These are phyloP conservation scores for Cytospora mali DNA, from an alignment of 2,329 filamentous ascomycete genomes.

Conservation along the genomic window DNA sequence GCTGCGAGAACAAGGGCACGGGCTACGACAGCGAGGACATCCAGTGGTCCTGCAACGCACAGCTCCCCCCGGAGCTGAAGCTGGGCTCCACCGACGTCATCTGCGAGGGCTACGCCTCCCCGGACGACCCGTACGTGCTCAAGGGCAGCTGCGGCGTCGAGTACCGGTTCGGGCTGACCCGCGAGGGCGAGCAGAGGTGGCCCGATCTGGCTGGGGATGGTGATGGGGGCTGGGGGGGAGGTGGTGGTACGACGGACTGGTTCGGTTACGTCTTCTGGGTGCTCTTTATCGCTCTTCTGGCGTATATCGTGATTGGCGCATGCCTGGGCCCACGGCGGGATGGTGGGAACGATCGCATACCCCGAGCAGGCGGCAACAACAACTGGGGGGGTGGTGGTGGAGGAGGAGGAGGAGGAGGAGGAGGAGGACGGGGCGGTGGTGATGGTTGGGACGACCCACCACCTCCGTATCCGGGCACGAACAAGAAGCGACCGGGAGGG, in stretches of 20 bases:
- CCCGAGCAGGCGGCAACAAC: conserved; percentile 39
- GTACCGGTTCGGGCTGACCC: conserved; percentile 79
- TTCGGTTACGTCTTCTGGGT: conserved; percentile 58
- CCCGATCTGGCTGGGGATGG: conserved; percentile 53
- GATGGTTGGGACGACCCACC: conserved; percentile 49
- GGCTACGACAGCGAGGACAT: conserved; percentile 81
- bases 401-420: conserved; percentile 43
- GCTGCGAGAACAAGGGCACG: conserved; percentile 82
- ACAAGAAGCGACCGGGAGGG: conserved; percentile 30
- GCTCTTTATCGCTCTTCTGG: conserved; percentile 61
- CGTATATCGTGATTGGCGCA: conserved; percentile 64
- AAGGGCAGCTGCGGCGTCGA: conserved; percentile 93
- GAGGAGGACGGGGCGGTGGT: conserved; percentile 40
- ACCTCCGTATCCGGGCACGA: conserved; percentile 54
- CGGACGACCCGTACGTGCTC: conserved; percentile 83
- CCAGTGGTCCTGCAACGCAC: conserved; percentile 83
- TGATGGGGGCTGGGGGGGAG: conserved; percentile 35
- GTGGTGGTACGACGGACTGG: conserved; percentile 38
- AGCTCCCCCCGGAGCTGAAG: conserved; percentile 62
- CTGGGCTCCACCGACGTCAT: conserved; percentile 86
- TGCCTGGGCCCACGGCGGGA: conserved; percentile 37
- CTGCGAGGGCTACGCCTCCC: conserved; percentile 81
- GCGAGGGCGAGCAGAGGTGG: conserved; percentile 71
- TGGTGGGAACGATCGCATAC: conserved; percentile 18
- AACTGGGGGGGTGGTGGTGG: conserved; percentile 45